phyloP scores from a whole-genome alignment of 2,329 filamentous ascomycete species.

The Cladosporium oxysporum region DNA sequence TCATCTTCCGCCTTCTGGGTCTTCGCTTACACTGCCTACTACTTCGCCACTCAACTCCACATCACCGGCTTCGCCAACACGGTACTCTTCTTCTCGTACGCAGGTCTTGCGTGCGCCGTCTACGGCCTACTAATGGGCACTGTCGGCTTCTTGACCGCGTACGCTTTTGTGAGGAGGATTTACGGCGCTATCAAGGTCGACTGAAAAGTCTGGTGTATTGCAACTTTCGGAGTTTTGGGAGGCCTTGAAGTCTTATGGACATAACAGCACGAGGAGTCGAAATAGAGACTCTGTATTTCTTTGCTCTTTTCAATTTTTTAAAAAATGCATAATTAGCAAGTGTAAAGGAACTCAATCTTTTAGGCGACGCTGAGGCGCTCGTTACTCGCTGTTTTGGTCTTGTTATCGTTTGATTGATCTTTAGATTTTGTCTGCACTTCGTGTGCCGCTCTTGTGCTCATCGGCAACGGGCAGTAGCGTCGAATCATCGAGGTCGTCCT shows the following conservation, averaged over 20 bases:
- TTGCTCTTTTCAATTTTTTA: background rate
- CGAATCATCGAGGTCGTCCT: background rate
- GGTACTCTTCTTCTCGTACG: conserved; percentile 83
- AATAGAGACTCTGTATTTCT: background rate
- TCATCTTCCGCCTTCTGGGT: conserved; percentile 78
- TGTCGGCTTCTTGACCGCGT: conserved; percentile 79
- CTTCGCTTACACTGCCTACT: conserved; percentile 80
- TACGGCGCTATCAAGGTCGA: conserved; percentile 56
- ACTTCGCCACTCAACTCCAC: conserved; percentile 77
- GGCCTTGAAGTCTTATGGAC: background rate
- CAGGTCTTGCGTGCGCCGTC: conserved; percentile 75
- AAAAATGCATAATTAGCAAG: background rate
- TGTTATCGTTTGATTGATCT: background rate
- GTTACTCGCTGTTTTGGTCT: background rate
- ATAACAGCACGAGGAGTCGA: background rate
- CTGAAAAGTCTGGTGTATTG: conserved; percentile 24
- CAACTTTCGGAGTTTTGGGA: background rate
- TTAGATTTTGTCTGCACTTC: background rate
- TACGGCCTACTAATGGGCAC: conserved; percentile 82
- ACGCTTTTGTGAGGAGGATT: conserved; percentile 80
- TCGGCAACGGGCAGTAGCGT: background rate
- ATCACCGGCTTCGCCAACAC: conserved; percentile 78
- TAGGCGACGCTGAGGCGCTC: background rate
- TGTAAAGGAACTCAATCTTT: background rate
- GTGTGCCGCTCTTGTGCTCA: background rate